A percentile compares a stretch with the other conserved stretches of the same genome.
Evolutionary conservation across 306 rosid genomes (phyloP).

Genomic region (Quercus cerris): DNA sequence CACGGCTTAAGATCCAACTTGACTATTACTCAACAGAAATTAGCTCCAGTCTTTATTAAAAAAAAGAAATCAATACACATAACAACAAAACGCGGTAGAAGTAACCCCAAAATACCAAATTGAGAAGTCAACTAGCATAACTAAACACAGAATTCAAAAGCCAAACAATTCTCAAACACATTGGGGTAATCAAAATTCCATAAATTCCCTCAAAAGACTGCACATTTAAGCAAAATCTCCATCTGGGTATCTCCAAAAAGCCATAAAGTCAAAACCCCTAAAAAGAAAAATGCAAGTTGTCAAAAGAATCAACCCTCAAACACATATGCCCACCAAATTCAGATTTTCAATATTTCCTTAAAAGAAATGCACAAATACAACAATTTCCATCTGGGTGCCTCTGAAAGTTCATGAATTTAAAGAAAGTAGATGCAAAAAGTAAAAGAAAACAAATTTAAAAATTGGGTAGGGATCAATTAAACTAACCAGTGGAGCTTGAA

Average conservation of each 20-base stretch:
- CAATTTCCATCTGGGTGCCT: conserved; percentile 26
- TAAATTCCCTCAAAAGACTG: neutral
- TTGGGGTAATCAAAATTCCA: neutral
- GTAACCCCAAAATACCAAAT: neutral
- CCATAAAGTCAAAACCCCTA: neutral
- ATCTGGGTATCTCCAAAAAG: neutral
- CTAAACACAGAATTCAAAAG: neutral
- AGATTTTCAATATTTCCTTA: neutral
- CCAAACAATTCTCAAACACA: neutral
- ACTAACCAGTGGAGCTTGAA: conserved; percentile 97
- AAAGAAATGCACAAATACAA: neutral
- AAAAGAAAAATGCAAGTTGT: conserved; percentile 12
- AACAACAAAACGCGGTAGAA: neutral
- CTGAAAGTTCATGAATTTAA: conserved; percentile 3
- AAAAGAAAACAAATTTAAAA: neutral
- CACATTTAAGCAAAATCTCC: neutral
- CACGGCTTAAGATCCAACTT: neutral
- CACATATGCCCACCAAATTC: neutral
- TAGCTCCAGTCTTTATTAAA: neutral
- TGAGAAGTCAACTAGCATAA: neutral
- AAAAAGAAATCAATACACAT: neutral
- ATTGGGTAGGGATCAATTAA: neutral
- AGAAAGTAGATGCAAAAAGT: conserved; percentile 7
- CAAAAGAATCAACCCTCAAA: neutral
- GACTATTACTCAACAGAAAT: neutral